Evolutionary conservation across 257 asterid genomes (phyloP), one percentile per base, ranked within the genome.

Genomic region (Salvia miltiorrhiza): DNA sequence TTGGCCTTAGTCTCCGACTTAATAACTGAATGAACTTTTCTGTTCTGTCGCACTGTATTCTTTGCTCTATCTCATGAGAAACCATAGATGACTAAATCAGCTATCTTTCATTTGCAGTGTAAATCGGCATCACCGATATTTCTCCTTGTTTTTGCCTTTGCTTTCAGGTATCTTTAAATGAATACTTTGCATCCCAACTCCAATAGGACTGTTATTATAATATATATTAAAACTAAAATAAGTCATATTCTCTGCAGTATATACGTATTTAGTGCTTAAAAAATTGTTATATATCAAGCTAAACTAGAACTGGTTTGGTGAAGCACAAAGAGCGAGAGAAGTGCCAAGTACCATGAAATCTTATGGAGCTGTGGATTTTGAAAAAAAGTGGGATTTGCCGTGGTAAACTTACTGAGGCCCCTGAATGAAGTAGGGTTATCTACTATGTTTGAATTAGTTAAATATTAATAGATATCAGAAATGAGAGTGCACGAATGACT

Each of bases 111-210:
- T 63, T 73, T 81, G 83, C 95, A 90, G 98, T 93, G 98, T 81
- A 93, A 93, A 90, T 90, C 98, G 19, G 97, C 97, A 13, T 76
- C 97, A 39, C 98, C 98, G 26, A 88, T 93, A 82, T 93, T 93
- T 82, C 96, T 93, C 74, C 98, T 93, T 32, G 72, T 85, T 37
- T 93, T 93, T 53, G 98, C 97, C 76, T 87, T 93, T 80, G 93
- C 95, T 72, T 93, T 93, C 96, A 90, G 98, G 98, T 93, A 80
- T 50, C 44, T 79, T 41, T 68, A 66, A 54, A 47, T 28, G 28
- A 64, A 54, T 65, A n/a, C 44, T 71, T 73, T 66, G 44, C 10
- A 57, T 30, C 37, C 61, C 57, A 3, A 66, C 71, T 61, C 54
- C 65, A 44, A 40, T 58, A 39, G 64, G 41, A 39, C 49, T 68